These are phyloP conservation scores for Helichrysum umbraculigerum DNA, from an alignment of 129 eudicot species.

Conservation along the genomic window DNA sequence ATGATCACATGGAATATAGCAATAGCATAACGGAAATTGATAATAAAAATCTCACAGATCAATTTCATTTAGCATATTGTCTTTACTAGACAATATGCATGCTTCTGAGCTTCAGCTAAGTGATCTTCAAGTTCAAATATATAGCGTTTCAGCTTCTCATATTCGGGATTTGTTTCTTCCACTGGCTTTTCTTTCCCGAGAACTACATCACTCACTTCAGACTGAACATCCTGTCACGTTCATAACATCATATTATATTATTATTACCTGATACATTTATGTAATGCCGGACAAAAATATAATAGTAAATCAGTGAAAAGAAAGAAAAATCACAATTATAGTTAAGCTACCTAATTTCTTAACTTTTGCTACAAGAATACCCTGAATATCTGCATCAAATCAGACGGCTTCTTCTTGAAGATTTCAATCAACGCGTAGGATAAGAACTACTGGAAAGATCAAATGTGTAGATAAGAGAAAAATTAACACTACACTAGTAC, in stretches of 20 bases:
- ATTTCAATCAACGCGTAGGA: too few species aligned
- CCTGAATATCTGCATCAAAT: constrained; percentile 96
- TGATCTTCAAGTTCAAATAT: constrained; percentile 96
- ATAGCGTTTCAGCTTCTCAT: constrained; percentile 77
- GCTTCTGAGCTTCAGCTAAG: constrained; percentile 96
- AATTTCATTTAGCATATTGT: constrained; percentile 85
- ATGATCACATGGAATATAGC: neutral
- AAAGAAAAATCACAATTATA: too few species aligned
- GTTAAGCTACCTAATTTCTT: too few species aligned
- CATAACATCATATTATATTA: constrained; percentile 16
- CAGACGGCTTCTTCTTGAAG: too few species aligned
- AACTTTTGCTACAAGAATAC: too few species aligned
- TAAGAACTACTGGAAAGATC: too few species aligned
- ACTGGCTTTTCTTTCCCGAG: too few species aligned
- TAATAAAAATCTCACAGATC: constrained; percentile 63
- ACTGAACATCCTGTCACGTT: constrained; percentile 76
- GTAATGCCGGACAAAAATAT: neutral
- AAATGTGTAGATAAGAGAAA: too few species aligned
- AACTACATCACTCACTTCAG: constrained; percentile 97
- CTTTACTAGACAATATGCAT: constrained; percentile 69
- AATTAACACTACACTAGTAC: too few species aligned
- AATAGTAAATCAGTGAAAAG: too few species aligned
- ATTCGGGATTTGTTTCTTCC: constrained; percentile 91
- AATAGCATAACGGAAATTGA: constrained; percentile 11
- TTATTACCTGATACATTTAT: constrained; percentile 4